A percentile compares a stretch with the other conserved stretches of the same genome.
Conservation (phyloP, 1,284 basidiomycete species). For the Trichosporon sp. region DNA sequence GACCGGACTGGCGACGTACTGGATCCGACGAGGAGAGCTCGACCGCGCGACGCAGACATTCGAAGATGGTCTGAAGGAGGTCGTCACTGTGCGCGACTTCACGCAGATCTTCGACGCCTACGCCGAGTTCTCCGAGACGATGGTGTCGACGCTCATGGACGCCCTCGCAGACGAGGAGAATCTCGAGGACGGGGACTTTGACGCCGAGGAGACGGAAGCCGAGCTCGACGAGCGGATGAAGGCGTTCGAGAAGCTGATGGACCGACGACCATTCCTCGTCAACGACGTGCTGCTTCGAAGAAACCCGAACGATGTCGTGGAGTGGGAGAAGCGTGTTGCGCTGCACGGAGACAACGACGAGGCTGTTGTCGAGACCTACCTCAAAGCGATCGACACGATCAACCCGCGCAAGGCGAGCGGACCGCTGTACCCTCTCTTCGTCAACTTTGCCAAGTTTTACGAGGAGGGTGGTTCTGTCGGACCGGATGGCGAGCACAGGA, state of each 20-base stretch:
- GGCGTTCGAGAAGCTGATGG: constrained; percentile 90
- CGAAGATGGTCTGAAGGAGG: constrained; percentile 74
- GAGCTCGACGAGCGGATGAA: constrained; percentile 88
- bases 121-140: constrained; percentile 85
- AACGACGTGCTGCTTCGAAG: constrained; percentile 91
- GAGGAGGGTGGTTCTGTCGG: constrained; percentile 77
- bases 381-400: constrained; percentile 80
- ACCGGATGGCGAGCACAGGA: constrained; percentile 53
- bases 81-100: constrained; percentile 94
- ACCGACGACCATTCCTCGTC: constrained; percentile 88
- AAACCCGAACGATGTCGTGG: constrained; percentile 97
- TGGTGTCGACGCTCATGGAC: constrained; percentile 89
- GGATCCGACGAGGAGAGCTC: constrained; percentile 95
- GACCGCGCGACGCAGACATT: constrained; percentile 81
- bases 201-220: constrained; percentile 66
- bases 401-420: constrained; percentile 85
- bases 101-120: constrained; percentile 98
- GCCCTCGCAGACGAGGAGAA: constrained; percentile 57
- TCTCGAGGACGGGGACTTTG: constrained; percentile 66
- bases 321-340: constrained; percentile 98
- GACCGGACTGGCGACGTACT: constrained; percentile 95
- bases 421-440: constrained; percentile 82
- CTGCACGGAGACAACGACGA: constrained; percentile 89
- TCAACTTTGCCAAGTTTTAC: constrained; percentile 96
- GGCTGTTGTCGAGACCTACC: constrained; percentile 90